Percentiles rank a stretch among this genome's conserved stretches.
Conservation (phyloP, 306 rosid genomes). For the Rosa persica region DNA sequence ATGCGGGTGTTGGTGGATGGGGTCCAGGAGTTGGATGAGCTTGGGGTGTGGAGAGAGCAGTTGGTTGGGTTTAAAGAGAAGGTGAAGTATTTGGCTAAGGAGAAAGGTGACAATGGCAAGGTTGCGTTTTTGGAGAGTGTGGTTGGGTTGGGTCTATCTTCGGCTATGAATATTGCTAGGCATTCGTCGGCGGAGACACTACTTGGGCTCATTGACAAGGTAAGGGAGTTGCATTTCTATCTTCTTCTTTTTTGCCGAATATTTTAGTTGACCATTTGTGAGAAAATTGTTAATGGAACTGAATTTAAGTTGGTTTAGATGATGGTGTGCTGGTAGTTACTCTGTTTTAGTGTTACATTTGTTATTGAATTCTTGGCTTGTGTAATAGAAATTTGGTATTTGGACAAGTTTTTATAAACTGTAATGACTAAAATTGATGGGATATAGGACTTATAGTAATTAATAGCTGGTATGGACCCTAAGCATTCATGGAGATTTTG, state of each 20-base stretch:
- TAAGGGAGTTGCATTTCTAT: neutral
- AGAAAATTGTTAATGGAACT: neutral
- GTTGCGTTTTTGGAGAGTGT: slow-evolving; percentile 76
- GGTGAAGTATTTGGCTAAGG: slow-evolving; percentile 49
- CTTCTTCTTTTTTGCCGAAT: too few relatives aligned
- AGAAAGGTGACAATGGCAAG: slow-evolving; percentile 77
- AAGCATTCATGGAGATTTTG: neutral
- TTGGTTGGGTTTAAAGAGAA: slow-evolving; percentile 50
- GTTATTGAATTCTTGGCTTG: neutral
- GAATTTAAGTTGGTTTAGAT: neutral
- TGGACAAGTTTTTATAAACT: neutral
- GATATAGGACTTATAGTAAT: neutral
- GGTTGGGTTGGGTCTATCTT: slow-evolving; percentile 64
- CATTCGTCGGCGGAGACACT: slow-evolving; percentile 60
- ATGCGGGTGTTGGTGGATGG: slow-evolving; percentile 64
- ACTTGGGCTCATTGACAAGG: slow-evolving; percentile 59
- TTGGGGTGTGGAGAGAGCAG: slow-evolving; percentile 38
- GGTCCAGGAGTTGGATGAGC: slow-evolving; percentile 73
- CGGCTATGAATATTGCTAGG: slow-evolving; percentile 75
- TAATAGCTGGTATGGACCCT: neutral
- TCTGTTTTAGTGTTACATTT: neutral
- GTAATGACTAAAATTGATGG: neutral
- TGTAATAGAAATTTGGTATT: neutral
- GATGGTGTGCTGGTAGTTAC: neutral
- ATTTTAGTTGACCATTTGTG: neutral